phyloP scores from a whole-genome alignment of 2,329 filamentous ascomycete genomes.

The Pochonia chlamydosporia region DNA sequence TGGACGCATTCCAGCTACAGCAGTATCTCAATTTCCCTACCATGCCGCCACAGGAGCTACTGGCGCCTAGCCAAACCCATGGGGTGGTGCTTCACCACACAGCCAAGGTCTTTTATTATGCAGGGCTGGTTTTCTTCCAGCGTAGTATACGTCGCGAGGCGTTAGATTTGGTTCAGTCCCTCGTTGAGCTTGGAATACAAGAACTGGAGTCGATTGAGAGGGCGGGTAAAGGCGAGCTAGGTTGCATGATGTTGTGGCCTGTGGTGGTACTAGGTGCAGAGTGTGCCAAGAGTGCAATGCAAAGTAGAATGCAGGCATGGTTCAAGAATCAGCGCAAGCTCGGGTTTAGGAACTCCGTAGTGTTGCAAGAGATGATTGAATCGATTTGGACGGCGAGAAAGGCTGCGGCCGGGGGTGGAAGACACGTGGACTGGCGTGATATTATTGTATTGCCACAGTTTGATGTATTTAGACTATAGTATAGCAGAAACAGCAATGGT shows the following conservation, averaged over 20 bases:
- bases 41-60: constrained; percentile 4
- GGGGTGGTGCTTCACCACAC: constrained; percentile 17
- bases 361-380: constrained; percentile 23
- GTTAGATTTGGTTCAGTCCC: constrained; percentile 19
- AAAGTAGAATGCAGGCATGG: constrained; percentile 22
- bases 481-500: too few species aligned
- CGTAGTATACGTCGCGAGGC: constrained; percentile 21
- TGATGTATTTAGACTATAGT: constrained; percentile 20
- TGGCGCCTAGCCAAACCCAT: constrained; percentile 15
- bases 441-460: constrained; percentile 25
- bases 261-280: constrained; percentile 28
- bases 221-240: constrained; percentile 20
- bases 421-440: constrained; percentile 25
- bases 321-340: constrained; percentile 26
- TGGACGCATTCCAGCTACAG: constrained; percentile 25
- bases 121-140: constrained; percentile 26
- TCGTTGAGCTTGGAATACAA: constrained; percentile 23
- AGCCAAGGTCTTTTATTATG: constrained; percentile 28
- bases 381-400: constrained; percentile 22
- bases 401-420: constrained; percentile 1
- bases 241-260: constrained; percentile 30
- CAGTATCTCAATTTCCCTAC: constrained; percentile 20
- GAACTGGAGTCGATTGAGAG: constrained; percentile 26
- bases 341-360: constrained; percentile 26
- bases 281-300: constrained; percentile 20